Percentiles rank a stretch among this genome's conserved stretches.
Conservation (phyloP, 352 stramenopile species). For the Peronospora farinosa region DNA sequence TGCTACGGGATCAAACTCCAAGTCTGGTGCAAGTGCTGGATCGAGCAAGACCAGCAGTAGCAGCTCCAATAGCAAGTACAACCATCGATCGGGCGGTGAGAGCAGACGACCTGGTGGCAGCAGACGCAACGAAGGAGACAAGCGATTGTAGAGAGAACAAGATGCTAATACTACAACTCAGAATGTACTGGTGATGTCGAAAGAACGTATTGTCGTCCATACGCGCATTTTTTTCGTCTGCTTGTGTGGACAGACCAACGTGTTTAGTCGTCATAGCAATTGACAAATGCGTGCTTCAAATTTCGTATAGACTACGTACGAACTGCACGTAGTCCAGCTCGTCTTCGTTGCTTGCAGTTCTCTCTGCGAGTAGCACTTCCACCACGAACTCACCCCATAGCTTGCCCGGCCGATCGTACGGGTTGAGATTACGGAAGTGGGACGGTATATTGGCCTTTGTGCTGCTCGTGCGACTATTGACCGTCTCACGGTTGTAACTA, state of each 20-base stretch:
- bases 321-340: slow-evolving; percentile 32
- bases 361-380: slow-evolving; percentile 24
- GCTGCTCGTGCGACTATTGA: neutral
- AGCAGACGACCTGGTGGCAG: slow-evolving; percentile 27
- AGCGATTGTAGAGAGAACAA: slow-evolving; percentile 20
- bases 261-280: slow-evolving; percentile 6
- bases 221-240: slow-evolving; percentile 9
- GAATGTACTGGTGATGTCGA: slow-evolving; percentile 17
- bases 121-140: slow-evolving; percentile 26
- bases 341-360: slow-evolving; percentile 24
- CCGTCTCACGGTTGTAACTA: neutral
- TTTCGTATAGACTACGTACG: slow-evolving; percentile 24
- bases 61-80: slow-evolving; percentile 26
- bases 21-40: neutral
- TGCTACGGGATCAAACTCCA: slow-evolving; percentile 21
- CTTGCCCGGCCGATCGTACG: slow-evolving; percentile 15
- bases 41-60: slow-evolving; percentile 25
- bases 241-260: too few relatives aligned
- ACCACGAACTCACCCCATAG: slow-evolving; percentile 26
- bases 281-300: slow-evolving; percentile 11
- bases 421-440: slow-evolving; percentile 9
- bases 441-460: neutral
- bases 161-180: slow-evolving; percentile 10
- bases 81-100: slow-evolving; percentile 16
- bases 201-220: neutral